Evolutionary conservation across 106 monocot species (phyloP).

Genomic region (Allium cepa): DNA sequence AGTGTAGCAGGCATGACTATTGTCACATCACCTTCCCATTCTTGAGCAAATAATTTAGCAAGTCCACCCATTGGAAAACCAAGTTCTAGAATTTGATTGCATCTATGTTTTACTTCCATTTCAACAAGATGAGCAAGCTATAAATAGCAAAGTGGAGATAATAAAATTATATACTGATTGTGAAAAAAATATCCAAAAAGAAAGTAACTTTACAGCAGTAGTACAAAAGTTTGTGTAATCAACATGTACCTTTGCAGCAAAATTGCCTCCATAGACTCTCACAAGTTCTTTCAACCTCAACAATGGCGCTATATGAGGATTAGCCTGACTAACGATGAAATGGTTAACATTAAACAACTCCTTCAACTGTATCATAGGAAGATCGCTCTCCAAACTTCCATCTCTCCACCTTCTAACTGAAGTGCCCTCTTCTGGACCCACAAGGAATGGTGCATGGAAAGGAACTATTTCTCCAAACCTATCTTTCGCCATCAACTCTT

Average conservation of each 20-base stretch:
- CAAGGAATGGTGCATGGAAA: slow-evolving; percentile 59
- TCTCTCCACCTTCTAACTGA: slow-evolving; percentile 80
- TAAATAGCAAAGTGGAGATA: background rate
- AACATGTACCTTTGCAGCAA: slow-evolving; percentile 77
- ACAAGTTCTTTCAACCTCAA: slow-evolving; percentile 79
- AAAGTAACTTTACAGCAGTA: too few species aligned
- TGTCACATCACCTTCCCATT: slow-evolving; percentile 97
- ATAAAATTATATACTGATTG: too few species aligned
- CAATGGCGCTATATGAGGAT: slow-evolving; percentile 91
- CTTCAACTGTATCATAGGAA: slow-evolving; percentile 90
- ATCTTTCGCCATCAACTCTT: slow-evolving; percentile 94
- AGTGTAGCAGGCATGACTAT: slow-evolving; percentile 96
- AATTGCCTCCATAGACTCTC: slow-evolving; percentile 81
- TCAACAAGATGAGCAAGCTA: slow-evolving; percentile 89
- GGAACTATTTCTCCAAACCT: slow-evolving; percentile 83
- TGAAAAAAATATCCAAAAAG: too few species aligned
- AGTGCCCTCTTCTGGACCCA: slow-evolving; percentile 22
- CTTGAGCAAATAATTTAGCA: slow-evolving; percentile 91
- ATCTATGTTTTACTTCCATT: slow-evolving; percentile 97
- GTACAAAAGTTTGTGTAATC: too few species aligned
- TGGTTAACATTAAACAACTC: slow-evolving; percentile 97
- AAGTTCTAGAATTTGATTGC: slow-evolving; percentile 85
- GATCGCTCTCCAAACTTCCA: slow-evolving; percentile 93
- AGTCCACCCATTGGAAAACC: slow-evolving; percentile 85
- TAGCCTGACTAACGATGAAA: slow-evolving; percentile 97